Conservation (phyloP, 1,139 yeast species). For the Pichia norvegensis region DNA sequence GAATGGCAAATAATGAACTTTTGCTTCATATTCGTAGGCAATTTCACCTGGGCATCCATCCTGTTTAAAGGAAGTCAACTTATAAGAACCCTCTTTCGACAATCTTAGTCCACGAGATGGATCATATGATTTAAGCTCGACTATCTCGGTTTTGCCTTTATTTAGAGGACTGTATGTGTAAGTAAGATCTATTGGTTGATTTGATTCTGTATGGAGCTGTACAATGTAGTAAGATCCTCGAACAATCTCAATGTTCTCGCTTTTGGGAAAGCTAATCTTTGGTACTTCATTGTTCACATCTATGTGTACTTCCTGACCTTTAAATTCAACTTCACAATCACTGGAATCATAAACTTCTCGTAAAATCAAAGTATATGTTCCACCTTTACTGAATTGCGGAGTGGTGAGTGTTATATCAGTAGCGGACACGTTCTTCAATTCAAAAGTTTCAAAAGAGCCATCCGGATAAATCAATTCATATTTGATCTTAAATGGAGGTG, state of each 20-base stretch:
- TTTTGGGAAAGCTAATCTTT: constrained; percentile 23
- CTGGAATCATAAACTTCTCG: constrained; percentile 63
- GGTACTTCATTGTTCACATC: constrained; percentile 66
- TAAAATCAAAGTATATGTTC: constrained; percentile 56
- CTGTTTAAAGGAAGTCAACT: constrained; percentile 50
- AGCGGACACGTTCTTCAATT: constrained; percentile 36
- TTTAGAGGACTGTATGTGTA: constrained; percentile 32
- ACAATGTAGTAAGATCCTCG: constrained; percentile 55
- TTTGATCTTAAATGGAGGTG: constrained; percentile 64
- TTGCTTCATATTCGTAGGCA: constrained; percentile 31
- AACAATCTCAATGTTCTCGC: constrained; percentile 36
- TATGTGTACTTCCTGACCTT: constrained; percentile 50
- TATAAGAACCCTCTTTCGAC: constrained; percentile 54
- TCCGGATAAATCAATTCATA: constrained; percentile 59
- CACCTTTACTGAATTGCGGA: constrained; percentile 55
- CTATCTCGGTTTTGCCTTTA: constrained; percentile 18
- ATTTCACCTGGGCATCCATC: constrained; percentile 64
- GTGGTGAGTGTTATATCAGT: constrained; percentile 40
- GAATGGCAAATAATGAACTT: constrained; percentile 44
- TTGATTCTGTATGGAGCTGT: constrained; percentile 43
- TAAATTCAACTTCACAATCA: constrained; percentile 65
- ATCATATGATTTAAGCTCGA: constrained; percentile 23
- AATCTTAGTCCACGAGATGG: constrained; percentile 36
- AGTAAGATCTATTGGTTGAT: constrained; percentile 40
- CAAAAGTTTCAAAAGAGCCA: constrained; percentile 35